Conservation (phyloP, 345 rosid genomes). For the Ceriops zippeliana region DNA sequence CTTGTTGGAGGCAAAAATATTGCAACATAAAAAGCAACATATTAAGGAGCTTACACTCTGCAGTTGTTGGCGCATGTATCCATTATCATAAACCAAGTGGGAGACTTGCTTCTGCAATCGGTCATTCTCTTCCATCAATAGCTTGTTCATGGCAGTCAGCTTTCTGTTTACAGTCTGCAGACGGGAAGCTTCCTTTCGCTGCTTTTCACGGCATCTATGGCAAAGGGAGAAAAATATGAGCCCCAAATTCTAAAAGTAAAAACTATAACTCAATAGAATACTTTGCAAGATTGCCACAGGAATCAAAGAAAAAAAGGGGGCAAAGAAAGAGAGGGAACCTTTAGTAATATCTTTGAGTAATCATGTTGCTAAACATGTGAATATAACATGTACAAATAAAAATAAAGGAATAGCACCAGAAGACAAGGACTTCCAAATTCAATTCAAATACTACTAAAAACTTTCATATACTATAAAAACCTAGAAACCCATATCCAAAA, state of each 20-base stretch:
- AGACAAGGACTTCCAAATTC: too few species aligned
- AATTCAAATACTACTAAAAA: too few species aligned
- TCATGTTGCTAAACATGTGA: too few species aligned
- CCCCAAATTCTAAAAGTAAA: background rate
- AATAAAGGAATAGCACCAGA: too few species aligned
- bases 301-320: background rate
- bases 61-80: conserved; percentile 76
- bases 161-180: conserved; percentile 89
- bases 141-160: conserved; percentile 88
- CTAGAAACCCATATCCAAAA: too few species aligned
- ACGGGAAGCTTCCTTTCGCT: conserved; percentile 90
- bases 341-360: too few species aligned
- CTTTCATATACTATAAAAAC: too few species aligned
- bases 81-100: conserved; percentile 87
- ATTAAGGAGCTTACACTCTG: conserved; percentile 41
- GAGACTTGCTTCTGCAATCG: conserved; percentile 98
- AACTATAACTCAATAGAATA: background rate
- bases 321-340: too few species aligned
- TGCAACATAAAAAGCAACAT: background rate
- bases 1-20: too few species aligned
- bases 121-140: conserved; percentile 98
- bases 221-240: background rate
- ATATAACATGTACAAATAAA: too few species aligned
- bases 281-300: background rate
- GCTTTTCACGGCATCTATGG: conserved; percentile 88